Percentiles rank a stretch among this genome's conserved stretches.
These are phyloP conservation scores for Oehlia diaphana DNA, from an alignment of 192 early-diverging fungal species.

Conservation along the genomic window DNA sequence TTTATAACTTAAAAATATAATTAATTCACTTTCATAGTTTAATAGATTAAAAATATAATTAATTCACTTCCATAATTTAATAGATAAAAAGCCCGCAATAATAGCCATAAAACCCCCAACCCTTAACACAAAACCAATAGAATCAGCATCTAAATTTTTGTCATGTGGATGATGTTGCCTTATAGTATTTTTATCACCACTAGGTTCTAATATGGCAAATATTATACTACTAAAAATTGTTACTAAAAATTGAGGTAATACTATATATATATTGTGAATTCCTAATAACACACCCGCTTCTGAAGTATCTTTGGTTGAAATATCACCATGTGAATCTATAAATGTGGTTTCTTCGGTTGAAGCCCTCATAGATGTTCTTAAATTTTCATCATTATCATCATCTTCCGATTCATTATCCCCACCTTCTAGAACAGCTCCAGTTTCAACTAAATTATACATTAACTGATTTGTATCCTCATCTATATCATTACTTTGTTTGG, in stretches of 20 bases:
- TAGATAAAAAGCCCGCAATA: slow-evolving; percentile 44
- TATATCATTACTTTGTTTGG: slow-evolving; percentile 19
- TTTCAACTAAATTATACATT: not conserved
- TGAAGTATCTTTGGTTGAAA: not conserved
- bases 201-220: slow-evolving; percentile 72
- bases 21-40: slow-evolving; percentile 36
- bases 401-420: slow-evolving; percentile 27
- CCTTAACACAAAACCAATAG: slow-evolving; percentile 57
- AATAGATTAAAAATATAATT: slow-evolving; percentile 30
- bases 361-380: slow-evolving; percentile 28
- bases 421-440: not conserved
- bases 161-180: not conserved
- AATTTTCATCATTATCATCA: slow-evolving; percentile 27
- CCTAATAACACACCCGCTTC: slow-evolving; percentile 82
- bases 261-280: slow-evolving; percentile 95
- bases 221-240: slow-evolving; percentile 80
- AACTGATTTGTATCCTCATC: not conserved
- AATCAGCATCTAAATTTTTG: slow-evolving; percentile 34
- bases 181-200: not conserved
- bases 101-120: slow-evolving; percentile 59
- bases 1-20: no score
- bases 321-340: not conserved
- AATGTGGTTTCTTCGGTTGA: slow-evolving; percentile 24
- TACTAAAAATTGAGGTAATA: slow-evolving; percentile 88
- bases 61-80: slow-evolving; percentile 38